These are phyloP conservation scores for Aschersonia sp. DNA, from an alignment of 2,329 filamentous ascomycete genomes.

Conservation along the genomic window DNA sequence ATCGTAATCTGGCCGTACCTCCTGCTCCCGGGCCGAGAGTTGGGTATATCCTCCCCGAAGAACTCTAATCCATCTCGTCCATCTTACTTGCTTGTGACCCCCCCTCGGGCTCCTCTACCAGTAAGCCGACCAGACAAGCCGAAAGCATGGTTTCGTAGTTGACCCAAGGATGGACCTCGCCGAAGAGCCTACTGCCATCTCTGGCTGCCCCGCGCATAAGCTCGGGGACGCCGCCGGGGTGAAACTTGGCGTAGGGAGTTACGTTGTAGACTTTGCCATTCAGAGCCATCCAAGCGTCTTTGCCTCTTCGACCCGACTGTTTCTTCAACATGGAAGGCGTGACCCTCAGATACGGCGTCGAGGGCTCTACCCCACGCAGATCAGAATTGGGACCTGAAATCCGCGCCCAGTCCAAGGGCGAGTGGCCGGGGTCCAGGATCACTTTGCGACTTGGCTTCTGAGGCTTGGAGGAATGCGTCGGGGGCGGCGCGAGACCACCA, in stretches of 20 bases:
- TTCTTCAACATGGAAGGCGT: slow-evolving; percentile 66
- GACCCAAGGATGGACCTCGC: slow-evolving; percentile 56
- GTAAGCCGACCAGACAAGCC: slow-evolving; percentile 46
- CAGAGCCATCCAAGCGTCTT: slow-evolving; percentile 80
- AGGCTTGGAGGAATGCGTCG: slow-evolving; percentile 36
- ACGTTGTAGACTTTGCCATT: slow-evolving; percentile 92
- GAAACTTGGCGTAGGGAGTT: slow-evolving; percentile 75
- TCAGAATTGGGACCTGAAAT: slow-evolving; percentile 51
- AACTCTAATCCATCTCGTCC: slow-evolving; percentile 44
- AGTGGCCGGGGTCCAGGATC: slow-evolving; percentile 76
- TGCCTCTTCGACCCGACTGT: slow-evolving; percentile 70
- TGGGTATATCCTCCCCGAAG: not conserved
- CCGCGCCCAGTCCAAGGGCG: slow-evolving; percentile 89
- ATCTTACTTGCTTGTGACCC: slow-evolving; percentile 24
- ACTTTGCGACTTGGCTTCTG: slow-evolving; percentile 53
- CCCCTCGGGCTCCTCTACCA: slow-evolving; percentile 40
- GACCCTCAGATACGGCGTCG: slow-evolving; percentile 51
- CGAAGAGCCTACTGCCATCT: slow-evolving; percentile 49
- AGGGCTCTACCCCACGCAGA: slow-evolving; percentile 45
- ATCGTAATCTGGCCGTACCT: not conserved
- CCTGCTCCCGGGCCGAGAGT: not conserved
- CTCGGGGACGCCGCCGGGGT: slow-evolving; percentile 74
- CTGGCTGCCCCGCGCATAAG: slow-evolving; percentile 46
- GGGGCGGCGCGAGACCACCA: slow-evolving; percentile 40
- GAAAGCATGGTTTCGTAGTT: slow-evolving; percentile 58